Evolutionary conservation across 2,329 filamentous ascomycete species (phyloP), one percentile per base, ranked within the genome.

Genomic region (Sphaceloma murrayae): DNA sequence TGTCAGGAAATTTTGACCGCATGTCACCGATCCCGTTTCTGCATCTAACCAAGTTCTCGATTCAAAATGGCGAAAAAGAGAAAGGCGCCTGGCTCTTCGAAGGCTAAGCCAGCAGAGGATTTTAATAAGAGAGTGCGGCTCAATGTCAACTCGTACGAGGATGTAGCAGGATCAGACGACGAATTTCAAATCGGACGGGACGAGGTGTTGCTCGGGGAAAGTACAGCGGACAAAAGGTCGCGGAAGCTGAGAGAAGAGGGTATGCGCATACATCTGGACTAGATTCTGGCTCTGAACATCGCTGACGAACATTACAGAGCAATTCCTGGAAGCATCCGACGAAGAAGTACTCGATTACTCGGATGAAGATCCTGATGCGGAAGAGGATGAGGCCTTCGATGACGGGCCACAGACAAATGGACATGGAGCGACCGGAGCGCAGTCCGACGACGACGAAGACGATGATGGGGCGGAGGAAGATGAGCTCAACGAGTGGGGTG

Each of bases 151-250:
- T 80, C 76, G 2, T 89, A 75, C 62, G 80, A 89, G 62, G 86
- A 94, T 64, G 81, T 98, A 54, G 85, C 88, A 52, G 82, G 95
- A 61, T 93, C 87, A 1, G 86, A 94, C 62, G 91, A 98, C 62
- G 86, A 94, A 60, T 94, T 94, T 61, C 85, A 89, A 56, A 70
- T 88, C 48, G 82, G 88, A 51, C 77, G 83, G 52, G 91, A 98
- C 64, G 82, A 85, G 58, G 79, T 98, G 50, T 65, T 89, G 56
- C 73, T 98, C 27, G 85, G 94, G 21, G 86, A 94, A 53, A 82
- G 74, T 24, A 85, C 82, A 10, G 75, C 77, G 29, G 78, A 79
- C 21, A 95, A 95, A 67, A 78, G 85, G 52, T 73, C 80, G 56
- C 78, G 81, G 55, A 82, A 46, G 81, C 89, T 57, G 77, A 91